Percentiles rank a stretch among this genome's conserved stretches.
Conservation (phyloP, 257 asterid species). For the Primulina eburnea region DNA sequence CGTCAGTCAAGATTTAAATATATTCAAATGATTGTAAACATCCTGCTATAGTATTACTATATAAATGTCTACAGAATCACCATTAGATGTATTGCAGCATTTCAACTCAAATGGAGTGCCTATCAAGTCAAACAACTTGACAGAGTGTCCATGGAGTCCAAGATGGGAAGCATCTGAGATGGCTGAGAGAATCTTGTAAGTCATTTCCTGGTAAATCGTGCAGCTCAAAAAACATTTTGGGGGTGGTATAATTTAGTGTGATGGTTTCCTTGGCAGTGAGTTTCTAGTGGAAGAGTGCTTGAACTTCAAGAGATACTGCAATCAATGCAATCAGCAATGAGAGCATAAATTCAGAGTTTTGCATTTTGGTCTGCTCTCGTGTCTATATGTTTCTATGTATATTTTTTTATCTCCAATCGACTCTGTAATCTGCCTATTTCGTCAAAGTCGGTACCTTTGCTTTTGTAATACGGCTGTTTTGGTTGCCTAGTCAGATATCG, state of each 20-base stretch:
- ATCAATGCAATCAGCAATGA: slow-evolving; percentile 41
- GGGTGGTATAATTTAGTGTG: not conserved
- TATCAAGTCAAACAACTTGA: slow-evolving; percentile 50
- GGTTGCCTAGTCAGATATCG: not conserved
- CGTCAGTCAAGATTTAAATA: not conserved
- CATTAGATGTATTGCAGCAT: slow-evolving; percentile 47
- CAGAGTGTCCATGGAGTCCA: slow-evolving; percentile 91
- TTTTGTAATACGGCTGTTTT: not conserved
- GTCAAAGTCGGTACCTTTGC: not conserved
- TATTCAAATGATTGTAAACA: not conserved
- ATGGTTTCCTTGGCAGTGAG: slow-evolving; percentile 45
- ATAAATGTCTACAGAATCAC: not conserved
- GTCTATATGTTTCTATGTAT: no score
- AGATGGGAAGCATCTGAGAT: slow-evolving; percentile 75
- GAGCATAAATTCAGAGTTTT: not conserved
- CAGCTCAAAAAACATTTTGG: not conserved
- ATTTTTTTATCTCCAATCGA: not conserved
- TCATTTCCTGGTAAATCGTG: not conserved
- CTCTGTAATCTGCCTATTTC: not conserved
- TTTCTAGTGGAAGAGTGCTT: slow-evolving; percentile 69
- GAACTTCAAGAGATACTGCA: slow-evolving; percentile 90
- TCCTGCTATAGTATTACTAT: not conserved
- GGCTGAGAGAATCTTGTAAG: slow-evolving; percentile 84
- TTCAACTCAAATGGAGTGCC: slow-evolving; percentile 59
- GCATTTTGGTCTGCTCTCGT: not conserved